Base-by-base conservation (phyloP, 257 asterid species). In the Nicotiana tabacum region DNA sequence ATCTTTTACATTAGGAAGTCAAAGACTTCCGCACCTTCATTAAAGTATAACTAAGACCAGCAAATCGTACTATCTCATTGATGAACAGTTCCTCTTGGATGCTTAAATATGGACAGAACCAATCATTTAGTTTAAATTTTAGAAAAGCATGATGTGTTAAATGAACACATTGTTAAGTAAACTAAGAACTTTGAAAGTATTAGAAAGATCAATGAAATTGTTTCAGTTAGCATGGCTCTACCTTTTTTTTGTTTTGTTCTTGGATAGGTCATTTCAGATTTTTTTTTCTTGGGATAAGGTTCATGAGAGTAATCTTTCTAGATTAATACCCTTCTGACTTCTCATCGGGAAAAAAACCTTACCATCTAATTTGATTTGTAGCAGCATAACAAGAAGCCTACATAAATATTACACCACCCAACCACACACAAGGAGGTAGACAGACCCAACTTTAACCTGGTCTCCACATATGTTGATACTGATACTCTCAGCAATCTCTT, bases 1-100 rank as follows among this genome's bases (percentile, higher is more conserved):
- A 74, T 74, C 62, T 48, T 72, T 74, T 51, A 48, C 80, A 74
- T 51, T 27, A 74, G 80, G 80, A 48, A 24, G 61, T 27, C 43
- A 74, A 27, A 27, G 62, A 24, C 39, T 15, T 55, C 1, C 64
- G 15, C 62, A 48, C 43, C 46, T 74, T 27, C 53, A 27, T 27
- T 7, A 13, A 74, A 48, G 64, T 48, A 74, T 51, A 74, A 74
- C 37, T 74, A 74, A 39, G 64, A 27, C 27, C 46, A 7, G 39
- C 16, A 4, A 74, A 51, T 74, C 80, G 9, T 74, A 15, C 39
- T 24, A 21, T 24, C 61, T 74, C 79, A 74, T 24, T 46, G 37
- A 46, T 11, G 61, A 72, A 72, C 61, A 46, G 39, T 24, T 46
- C 13, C 27, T 24, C 27, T 12, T 24, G 79, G 79, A 72, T 46